Base-by-base conservation (phyloP, 306 rosid species). In the Lithocarpus polystachyus region DNA sequence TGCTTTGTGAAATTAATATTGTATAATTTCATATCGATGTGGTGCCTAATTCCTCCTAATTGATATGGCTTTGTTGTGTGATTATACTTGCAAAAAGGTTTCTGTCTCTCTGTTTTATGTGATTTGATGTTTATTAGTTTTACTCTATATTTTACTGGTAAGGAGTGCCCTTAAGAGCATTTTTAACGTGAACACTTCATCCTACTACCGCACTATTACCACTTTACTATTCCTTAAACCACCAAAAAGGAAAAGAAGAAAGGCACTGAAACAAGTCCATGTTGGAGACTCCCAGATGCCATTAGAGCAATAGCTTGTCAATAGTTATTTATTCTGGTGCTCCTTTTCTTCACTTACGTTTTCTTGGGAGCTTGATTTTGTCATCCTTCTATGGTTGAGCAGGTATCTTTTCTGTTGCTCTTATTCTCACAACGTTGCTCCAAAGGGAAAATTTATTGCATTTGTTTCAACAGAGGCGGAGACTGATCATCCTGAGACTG, bases 341-440 rank as follows among this genome's bases (percentile, higher is more conserved):
- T 8, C 72, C 65, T 67, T 35, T 67, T 35, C 43, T 35, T 4
- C 6, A 33, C 72, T 33, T 10, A 18, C n/a, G 3, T 67, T n/a
- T 67, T 17, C 1, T 18, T 33, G 19, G 15, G 51, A 35, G 15
- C 26, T 19, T 22, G 37, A 14, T 61, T 31, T 76, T 37, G 24
- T 54, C 51, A 14, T 14, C 7, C 37, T 56, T 70, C 2, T 52
- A 31, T 67, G 65, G 72, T 60, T 79, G 80, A 40, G 59, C 94
- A 95, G 98, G 99, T 95, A 95, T 83, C 89, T 95, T 78, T 95
- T 95, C 81, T 95, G 99, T 83, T 91, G 97, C 83, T 95, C 99
- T 6, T 92, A 92, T 78, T 89, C 99, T 65, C 99, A 95, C 90
- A 95, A 95, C 68, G 98, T 95, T 88, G 97, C 98, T 79, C 98